Evolutionary conservation across 2,329 filamentous ascomycete genomes (phyloP).

Genomic region (Neopestalotiopsis clavispora): DNA sequence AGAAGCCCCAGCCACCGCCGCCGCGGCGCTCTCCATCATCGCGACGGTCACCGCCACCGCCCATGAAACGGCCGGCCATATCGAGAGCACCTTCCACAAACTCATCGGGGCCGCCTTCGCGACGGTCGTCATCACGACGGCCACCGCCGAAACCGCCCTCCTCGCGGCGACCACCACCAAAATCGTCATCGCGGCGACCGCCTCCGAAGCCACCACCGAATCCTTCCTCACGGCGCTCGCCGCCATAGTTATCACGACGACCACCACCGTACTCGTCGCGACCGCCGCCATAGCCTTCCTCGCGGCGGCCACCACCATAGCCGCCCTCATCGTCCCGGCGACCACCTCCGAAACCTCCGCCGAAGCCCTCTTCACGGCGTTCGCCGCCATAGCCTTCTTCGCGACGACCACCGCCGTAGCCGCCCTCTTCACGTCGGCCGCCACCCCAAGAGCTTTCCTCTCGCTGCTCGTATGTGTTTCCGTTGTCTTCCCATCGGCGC

Average conservation of each 20-base stretch:
- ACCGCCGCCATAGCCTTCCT: neutral
- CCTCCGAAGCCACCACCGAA: conserved; percentile 21
- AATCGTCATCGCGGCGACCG: conserved; percentile 23
- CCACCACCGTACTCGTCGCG: conserved; percentile 12
- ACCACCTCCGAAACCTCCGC: conserved; percentile 13
- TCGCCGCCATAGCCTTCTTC: conserved; percentile 23
- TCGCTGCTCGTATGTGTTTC: conserved; percentile 33
- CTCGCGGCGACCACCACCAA: neutral
- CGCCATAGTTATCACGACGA: conserved; percentile 13
- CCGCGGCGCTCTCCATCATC: conserved; percentile 22
- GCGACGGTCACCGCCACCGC: conserved; percentile 25
- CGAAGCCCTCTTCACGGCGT: conserved; percentile 22
- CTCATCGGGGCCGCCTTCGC: conserved; percentile 20
- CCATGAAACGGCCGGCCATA: conserved; percentile 28
- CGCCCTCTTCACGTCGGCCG: conserved; percentile 29
- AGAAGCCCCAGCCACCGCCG: conserved; percentile 29
- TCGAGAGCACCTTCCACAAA: conserved; percentile 28
- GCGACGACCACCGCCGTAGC: conserved; percentile 22
- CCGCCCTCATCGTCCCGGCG: conserved; percentile 23
- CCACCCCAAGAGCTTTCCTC: conserved; percentile 27
- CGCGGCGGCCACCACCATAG: neutral
- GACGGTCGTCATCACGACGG: conserved; percentile 26
- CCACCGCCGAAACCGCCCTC: neutral
- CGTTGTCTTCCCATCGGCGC: conserved; percentile 48
- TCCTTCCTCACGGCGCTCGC: conserved; percentile 11